Conservation (phyloP, 106 monocot species). For the Phalaenopsis aphrodite region DNA sequence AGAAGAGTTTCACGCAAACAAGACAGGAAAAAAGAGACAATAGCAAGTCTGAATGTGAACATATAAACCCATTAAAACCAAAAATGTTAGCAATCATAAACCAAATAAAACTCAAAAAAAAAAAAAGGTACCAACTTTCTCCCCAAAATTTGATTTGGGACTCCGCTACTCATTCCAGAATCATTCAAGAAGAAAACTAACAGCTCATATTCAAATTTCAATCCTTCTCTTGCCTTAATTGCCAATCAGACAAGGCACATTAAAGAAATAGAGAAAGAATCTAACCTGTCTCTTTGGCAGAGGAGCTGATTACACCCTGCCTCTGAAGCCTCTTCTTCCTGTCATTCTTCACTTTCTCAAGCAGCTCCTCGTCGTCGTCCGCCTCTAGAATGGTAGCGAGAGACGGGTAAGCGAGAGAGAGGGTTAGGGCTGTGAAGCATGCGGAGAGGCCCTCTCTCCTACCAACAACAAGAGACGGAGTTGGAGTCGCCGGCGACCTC, state of each 20-base stretch:
- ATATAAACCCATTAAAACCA: too few relatives aligned
- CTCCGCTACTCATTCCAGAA: background rate
- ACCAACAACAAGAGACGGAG: slow-evolving; percentile 10
- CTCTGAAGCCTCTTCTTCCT: slow-evolving; percentile 73
- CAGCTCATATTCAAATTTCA: background rate
- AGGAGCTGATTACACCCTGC: slow-evolving; percentile 74
- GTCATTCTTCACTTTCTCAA: slow-evolving; percentile 87
- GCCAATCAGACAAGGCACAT: background rate
- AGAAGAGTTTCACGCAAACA: too few relatives aligned
- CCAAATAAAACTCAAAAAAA: too few relatives aligned
- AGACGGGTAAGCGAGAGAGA: background rate
- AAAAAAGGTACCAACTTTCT: too few relatives aligned
- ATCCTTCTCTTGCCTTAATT: background rate
- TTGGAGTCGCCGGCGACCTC: background rate
- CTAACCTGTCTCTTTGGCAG: slow-evolving; percentile 67
- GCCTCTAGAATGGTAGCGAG: slow-evolving; percentile 74
- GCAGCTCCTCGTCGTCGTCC: slow-evolving; percentile 79
- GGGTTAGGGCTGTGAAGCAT: slow-evolving; percentile 16
- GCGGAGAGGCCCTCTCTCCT: slow-evolving; percentile 23
- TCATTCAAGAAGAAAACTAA: background rate
- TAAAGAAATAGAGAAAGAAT: background rate
- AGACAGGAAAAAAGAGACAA: too few relatives aligned
- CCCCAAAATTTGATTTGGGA: background rate
- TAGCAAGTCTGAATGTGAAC: too few relatives aligned
- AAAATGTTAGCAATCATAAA: too few relatives aligned